phyloP scores from a whole-genome alignment of 164 flowering plant genomes.

The Houttuynia cordata region DNA sequence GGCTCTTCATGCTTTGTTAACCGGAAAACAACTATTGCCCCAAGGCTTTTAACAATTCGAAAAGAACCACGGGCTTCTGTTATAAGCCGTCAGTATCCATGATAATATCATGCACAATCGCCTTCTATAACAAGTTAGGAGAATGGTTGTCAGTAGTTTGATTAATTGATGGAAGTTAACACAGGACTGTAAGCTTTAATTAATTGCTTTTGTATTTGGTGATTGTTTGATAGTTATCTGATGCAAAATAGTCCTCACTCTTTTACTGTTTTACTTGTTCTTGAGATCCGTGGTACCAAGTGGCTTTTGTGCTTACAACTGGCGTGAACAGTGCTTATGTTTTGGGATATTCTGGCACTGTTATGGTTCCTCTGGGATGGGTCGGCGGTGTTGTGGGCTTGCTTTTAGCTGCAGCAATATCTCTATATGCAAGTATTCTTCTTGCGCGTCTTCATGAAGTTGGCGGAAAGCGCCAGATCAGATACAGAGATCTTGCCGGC shows the following conservation, averaged over 20 bases:
- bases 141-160: not conserved
- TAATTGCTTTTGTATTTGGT: not conserved
- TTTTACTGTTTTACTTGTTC: not conserved
- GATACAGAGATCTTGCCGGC: constrained; percentile 98
- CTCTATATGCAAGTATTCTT: constrained; percentile 68
- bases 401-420: constrained; percentile 46
- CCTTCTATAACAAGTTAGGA: not conserved
- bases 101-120: not conserved
- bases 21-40: too few relatives aligned
- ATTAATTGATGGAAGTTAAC: too few relatives aligned
- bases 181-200: not conserved
- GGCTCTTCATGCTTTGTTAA: too few relatives aligned
- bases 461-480: constrained; percentile 85
- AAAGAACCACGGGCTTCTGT: too few relatives aligned
- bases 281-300: constrained; percentile 94
- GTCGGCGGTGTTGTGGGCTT: constrained; percentile 57
- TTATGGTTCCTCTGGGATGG: constrained; percentile 97
- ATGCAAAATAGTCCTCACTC: not conserved
- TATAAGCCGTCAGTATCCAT: too few relatives aligned
- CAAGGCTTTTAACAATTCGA: too few relatives aligned
- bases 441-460: constrained; percentile 79
- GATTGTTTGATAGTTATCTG: not conserved
- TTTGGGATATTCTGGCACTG: constrained; percentile 71
- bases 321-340: constrained; percentile 91
- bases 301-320: constrained; percentile 72